These are phyloP conservation scores for Escovopsis sp. DNA, from an alignment of 2,329 filamentous ascomycete genomes.

Conservation along the genomic window DNA sequence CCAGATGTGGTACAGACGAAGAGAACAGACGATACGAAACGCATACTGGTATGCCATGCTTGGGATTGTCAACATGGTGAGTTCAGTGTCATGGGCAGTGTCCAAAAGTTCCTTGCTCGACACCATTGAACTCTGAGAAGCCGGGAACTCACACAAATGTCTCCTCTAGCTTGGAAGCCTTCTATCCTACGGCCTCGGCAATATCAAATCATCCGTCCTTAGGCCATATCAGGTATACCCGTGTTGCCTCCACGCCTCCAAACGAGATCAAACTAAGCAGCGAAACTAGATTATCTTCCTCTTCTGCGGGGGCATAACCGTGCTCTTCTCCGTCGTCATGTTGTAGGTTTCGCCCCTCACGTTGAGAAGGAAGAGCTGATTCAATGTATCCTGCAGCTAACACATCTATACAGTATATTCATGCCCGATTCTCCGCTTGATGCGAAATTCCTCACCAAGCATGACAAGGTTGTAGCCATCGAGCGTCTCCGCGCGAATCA, in stretches of 20 bases:
- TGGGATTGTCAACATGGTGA: conserved; percentile 17
- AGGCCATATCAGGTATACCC: conserved; percentile 24
- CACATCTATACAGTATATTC: conserved; percentile 16
- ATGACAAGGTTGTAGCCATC: conserved; percentile 42
- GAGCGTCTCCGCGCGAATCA: conserved; percentile 40
- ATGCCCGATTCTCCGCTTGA: conserved; percentile 51
- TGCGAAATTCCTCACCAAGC: conserved; percentile 37
- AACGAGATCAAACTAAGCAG: not conserved
- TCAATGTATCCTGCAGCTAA: not conserved
- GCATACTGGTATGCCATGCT: conserved; percentile 18
- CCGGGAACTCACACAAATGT: no score
- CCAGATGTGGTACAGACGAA: conserved; percentile 21
- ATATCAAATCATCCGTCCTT: conserved; percentile 14
- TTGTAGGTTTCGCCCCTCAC: conserved; percentile 16
- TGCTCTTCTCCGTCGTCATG: conserved; percentile 31
- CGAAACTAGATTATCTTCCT: conserved; percentile 16
- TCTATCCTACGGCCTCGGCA: conserved; percentile 16
- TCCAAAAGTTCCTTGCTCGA: no score
- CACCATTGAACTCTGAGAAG: no score
- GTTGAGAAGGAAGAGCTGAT: conserved; percentile 12
- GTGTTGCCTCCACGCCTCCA: no score
- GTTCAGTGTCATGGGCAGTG: no score
- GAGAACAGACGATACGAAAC: conserved; percentile 18
- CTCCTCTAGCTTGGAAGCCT: conserved; percentile 12
- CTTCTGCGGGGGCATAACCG: conserved; percentile 23